These are phyloP conservation scores for Alternaria consortialis DNA, from an alignment of 2,329 filamentous ascomycete species.

Conservation along the genomic window DNA sequence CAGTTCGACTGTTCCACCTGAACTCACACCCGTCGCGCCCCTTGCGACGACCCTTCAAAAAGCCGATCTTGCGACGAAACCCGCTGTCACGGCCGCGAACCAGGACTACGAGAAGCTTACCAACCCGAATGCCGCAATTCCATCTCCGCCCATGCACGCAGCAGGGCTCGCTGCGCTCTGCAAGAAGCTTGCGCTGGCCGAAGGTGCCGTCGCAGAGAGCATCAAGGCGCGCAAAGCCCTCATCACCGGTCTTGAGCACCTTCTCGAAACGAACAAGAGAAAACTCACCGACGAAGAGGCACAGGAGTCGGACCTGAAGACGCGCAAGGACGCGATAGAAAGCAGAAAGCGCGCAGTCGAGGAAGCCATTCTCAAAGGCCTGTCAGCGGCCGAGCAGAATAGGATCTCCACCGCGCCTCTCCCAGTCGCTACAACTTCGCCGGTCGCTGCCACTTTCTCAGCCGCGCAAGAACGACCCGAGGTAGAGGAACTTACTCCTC, in stretches of 20 bases:
- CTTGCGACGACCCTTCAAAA: constrained; percentile 79
- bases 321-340: constrained; percentile 77
- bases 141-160: constrained; percentile 88
- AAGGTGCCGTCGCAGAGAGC: constrained; percentile 86
- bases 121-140: constrained; percentile 72
- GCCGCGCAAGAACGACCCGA: constrained; percentile 73
- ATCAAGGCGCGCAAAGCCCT: constrained; percentile 84
- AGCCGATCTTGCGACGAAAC: constrained; percentile 72
- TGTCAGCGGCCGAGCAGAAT: constrained; percentile 68
- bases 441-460: constrained; percentile 24
- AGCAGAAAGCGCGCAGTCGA: constrained; percentile 88
- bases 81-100: constrained; percentile 74
- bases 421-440: constrained; percentile 30
- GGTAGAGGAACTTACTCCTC: constrained; percentile 88
- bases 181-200: constrained; percentile 85
- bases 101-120: constrained; percentile 86
- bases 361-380: constrained; percentile 85
- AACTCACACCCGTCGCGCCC: constrained; percentile 78
- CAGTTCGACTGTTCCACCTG: constrained; percentile 70
- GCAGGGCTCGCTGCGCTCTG: constrained; percentile 89
- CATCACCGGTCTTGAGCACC: constrained; percentile 80
- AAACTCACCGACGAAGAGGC: constrained; percentile 75
- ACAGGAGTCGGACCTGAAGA: constrained; percentile 69
- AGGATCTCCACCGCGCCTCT: constrained; percentile 55
- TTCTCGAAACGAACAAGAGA: constrained; percentile 76